Conservation (phyloP, 768 basidiomycete genomes). For the Inosperma sp. region DNA sequence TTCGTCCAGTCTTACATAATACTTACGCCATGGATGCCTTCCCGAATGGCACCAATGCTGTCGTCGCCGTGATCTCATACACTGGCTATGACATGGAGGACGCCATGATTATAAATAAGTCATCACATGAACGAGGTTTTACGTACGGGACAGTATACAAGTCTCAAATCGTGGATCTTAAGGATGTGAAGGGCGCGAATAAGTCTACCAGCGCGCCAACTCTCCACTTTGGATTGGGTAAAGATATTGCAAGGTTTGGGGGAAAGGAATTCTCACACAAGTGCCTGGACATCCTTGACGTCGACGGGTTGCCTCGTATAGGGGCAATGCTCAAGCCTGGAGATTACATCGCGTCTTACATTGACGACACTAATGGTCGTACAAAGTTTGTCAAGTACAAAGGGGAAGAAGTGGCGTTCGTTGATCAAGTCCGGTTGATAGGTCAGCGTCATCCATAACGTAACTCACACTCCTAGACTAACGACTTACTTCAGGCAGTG, state of each 20-base stretch:
- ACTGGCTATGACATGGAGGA: slow-evolving; percentile 99
- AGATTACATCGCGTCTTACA: slow-evolving; percentile 80
- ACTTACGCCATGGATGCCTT: slow-evolving; percentile 98
- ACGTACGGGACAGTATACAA: slow-evolving; percentile 97
- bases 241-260: slow-evolving; percentile 56
- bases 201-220: slow-evolving; percentile 53
- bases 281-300: slow-evolving; percentile 55
- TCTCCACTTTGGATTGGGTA: slow-evolving; percentile 87
- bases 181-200: slow-evolving; percentile 66
- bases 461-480: slow-evolving; percentile 4
- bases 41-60: slow-evolving; percentile 96
- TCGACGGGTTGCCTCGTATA: slow-evolving; percentile 80
- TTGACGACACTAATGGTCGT: slow-evolving; percentile 76
- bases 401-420: slow-evolving; percentile 85
- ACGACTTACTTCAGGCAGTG: slow-evolving; percentile 52
- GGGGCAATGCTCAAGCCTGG: slow-evolving; percentile 69
- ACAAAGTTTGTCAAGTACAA: slow-evolving; percentile 94
- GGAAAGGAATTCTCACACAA: slow-evolving; percentile 43
- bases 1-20: slow-evolving; percentile 87
- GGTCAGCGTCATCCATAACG: slow-evolving; percentile 43
- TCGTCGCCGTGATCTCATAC: slow-evolving; percentile 99
- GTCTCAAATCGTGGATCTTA: slow-evolving; percentile 85
- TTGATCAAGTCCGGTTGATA: slow-evolving; percentile 88
- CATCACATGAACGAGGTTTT: slow-evolving; percentile 96
- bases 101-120: slow-evolving; percentile 99